Conservation (phyloP, 2,329 filamentous ascomycete species). For the Pseudogymnoascus pannorum region DNA sequence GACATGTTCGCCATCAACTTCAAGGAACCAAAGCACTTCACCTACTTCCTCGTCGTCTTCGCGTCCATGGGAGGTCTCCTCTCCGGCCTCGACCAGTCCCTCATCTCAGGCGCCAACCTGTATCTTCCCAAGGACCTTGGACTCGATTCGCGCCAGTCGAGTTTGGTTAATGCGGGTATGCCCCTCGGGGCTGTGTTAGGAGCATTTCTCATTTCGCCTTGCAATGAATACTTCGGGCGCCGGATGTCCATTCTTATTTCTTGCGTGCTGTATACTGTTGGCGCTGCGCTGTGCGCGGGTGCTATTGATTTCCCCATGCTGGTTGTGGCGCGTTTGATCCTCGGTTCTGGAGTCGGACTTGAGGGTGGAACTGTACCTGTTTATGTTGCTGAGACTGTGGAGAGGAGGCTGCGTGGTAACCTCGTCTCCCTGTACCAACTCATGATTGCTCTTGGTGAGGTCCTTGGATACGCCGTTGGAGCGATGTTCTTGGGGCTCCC, state of each 20-base stretch:
- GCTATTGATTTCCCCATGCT: slow-evolving; percentile 66
- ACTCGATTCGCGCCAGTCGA: slow-evolving; percentile 50
- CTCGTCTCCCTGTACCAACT: slow-evolving; percentile 68
- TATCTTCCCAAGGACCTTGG: slow-evolving; percentile 53
- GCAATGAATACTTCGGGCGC: slow-evolving; percentile 61
- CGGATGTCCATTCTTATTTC: slow-evolving; percentile 63
- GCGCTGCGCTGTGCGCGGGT: slow-evolving; percentile 60
- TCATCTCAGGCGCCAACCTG: slow-evolving; percentile 65
- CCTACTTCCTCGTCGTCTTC: slow-evolving; percentile 59
- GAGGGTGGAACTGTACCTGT: slow-evolving; percentile 69
- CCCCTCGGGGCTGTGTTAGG: slow-evolving; percentile 65
- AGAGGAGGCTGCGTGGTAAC: slow-evolving; percentile 60
- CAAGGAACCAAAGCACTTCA: slow-evolving; percentile 57
- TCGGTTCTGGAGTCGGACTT: slow-evolving; percentile 63
- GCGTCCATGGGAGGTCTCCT: slow-evolving; percentile 66
- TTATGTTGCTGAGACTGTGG: slow-evolving; percentile 67
- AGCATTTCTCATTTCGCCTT: slow-evolving; percentile 57
- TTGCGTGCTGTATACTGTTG: slow-evolving; percentile 62
- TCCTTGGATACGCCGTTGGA: slow-evolving; percentile 64
- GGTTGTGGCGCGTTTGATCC: slow-evolving; percentile 57
- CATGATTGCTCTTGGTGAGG: slow-evolving; percentile 68
- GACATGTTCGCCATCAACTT: slow-evolving; percentile 47
- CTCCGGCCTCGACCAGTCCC: slow-evolving; percentile 64
- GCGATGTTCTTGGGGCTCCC: slow-evolving; percentile 64
- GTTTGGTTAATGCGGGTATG: slow-evolving; percentile 63